Base-by-base conservation (phyloP, 2,329 filamentous ascomycete genomes). In the Pseudohalonectria lignicola region DNA sequence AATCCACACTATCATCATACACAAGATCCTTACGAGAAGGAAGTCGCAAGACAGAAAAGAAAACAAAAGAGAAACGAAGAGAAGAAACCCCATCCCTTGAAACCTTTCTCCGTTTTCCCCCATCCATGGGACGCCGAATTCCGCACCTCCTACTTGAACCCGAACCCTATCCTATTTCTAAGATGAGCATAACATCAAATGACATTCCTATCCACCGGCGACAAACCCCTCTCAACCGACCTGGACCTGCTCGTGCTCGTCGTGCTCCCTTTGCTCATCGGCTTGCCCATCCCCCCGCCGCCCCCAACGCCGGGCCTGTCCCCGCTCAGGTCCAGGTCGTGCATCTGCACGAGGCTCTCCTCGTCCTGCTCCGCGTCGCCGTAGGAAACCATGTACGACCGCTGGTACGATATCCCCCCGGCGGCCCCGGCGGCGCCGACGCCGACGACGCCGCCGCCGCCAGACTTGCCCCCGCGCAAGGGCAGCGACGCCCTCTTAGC, bases 371-470 rank as follows among this genome's bases (percentile, higher is more conserved):
- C 42, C 23, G 40, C 41, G 4, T 36, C 26, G 32, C 35, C 36
- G 41, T 47, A 48, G 41, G 46, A 43, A 11, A 48, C 40, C 1
- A 34, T 30, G 15, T 46, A 48, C 15, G 41, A 40, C 31, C 42
- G 39, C 23, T 39, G 40, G 29, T 38, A 45, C 16, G 46, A 12
- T 11, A 48, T 48, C 16, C 46, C 43, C 23, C 31, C 39, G 8
- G 18, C 32, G 4, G 18, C 29, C 28, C 18, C 39, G 3, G 29
- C 31, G 21, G 13, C 26, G n/a, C 23, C 20, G 21, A 8, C 16
- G 23, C 9, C 25, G 25, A 9, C 25, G 25, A 9, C 25, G 25
- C 13, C 25, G 25, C 13, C 25, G 13, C 13, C 25, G 25, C 13
- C n/a, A n/a, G n/a, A n/a, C 12, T 34, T n/a, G 12, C 10, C 15